Evolutionary conservation across 1,139 yeast species (phyloP), one percentile per base, ranked within the genome.

Genomic region (Sugiyamaella pinicola): DNA sequence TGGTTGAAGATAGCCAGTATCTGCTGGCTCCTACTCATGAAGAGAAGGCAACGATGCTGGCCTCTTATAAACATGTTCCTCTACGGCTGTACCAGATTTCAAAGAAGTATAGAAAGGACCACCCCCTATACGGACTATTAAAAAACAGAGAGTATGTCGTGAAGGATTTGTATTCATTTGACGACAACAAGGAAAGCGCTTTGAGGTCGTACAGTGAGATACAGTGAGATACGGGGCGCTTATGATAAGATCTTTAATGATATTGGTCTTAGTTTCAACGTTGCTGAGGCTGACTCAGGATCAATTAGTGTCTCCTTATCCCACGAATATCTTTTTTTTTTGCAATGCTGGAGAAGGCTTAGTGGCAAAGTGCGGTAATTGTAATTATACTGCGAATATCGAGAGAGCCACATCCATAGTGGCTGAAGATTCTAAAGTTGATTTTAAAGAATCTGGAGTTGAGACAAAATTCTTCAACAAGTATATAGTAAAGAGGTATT

Each of bases 121-220:
- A 81, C 59, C 97, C 99, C 1, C 74, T 99, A 54, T 89, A 93
- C 49, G 99, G 99, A 0, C 72, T 93, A 39, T 73, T 95, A 44
- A 74, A 99, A 55, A 95, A 96, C 0, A 76, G 91, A 47, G 99
- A 93, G 67, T 95, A 95, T 64, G 63, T 87, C 37, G 95, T 93
- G 99, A 91, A 91, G 67, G 99, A 93, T 68, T 93, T 95, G 3
- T 93, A 93, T 66, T 85, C 96, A 0, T 93, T 93, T 69, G 96
- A 91, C 63, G 61, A 74, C 1, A 71, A 74, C 47, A 73, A 73
- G 29, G 69, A 70, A 3, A 73, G 68, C 3, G 97, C 98, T 0
- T 67, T 83, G 67, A 63, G 64, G 13, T 78, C 87, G 10, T 93
- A 90, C 66, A 70, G 79, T 0, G 72, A n/a, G n/a, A n/a, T n/a